Percentiles rank a stretch among this genome's conserved stretches.
phyloP scores from a whole-genome alignment of 1,284 basidiomycete species.

The Trametes hirsuta region DNA sequence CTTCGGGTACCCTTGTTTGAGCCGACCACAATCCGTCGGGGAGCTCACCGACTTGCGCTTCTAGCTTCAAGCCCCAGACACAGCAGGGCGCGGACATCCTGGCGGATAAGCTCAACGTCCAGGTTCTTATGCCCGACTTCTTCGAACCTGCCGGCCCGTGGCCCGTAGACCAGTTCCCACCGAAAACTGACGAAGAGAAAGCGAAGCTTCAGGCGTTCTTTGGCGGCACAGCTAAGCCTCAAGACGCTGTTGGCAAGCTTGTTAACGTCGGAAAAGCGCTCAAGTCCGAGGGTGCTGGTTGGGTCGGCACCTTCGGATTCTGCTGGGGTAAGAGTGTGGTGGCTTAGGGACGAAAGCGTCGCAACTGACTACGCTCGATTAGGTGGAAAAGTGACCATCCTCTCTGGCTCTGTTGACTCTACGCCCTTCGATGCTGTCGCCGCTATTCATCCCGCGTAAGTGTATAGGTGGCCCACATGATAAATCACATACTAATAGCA shows the following conservation, averaged over 20 bases:
- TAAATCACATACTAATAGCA: neutral
- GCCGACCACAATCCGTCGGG: constrained; percentile 4
- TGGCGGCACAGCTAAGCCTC: constrained; percentile 50
- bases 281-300: constrained; percentile 48
- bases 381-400: constrained; percentile 59
- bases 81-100: constrained; percentile 68
- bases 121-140: constrained; percentile 70
- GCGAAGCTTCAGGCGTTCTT: constrained; percentile 57
- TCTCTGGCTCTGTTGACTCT: constrained; percentile 36
- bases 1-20: constrained; percentile 51
- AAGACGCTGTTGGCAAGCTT: constrained; percentile 48
- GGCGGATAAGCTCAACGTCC: constrained; percentile 50
- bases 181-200: constrained; percentile 53
- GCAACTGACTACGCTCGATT: neutral
- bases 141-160: constrained; percentile 58
- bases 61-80: constrained; percentile 58
- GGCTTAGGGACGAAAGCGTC: neutral
- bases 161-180: constrained; percentile 55
- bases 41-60: neutral
- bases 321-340: constrained; percentile 54
- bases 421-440: constrained; percentile 54
- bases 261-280: constrained; percentile 48
- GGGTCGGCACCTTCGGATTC: constrained; percentile 56
- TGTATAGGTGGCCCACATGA: neutral
- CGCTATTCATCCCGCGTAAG: constrained; percentile 60